phyloP scores from a whole-genome alignment of 352 stramenopile genomes.

The Thalassiosira exigua region DNA sequence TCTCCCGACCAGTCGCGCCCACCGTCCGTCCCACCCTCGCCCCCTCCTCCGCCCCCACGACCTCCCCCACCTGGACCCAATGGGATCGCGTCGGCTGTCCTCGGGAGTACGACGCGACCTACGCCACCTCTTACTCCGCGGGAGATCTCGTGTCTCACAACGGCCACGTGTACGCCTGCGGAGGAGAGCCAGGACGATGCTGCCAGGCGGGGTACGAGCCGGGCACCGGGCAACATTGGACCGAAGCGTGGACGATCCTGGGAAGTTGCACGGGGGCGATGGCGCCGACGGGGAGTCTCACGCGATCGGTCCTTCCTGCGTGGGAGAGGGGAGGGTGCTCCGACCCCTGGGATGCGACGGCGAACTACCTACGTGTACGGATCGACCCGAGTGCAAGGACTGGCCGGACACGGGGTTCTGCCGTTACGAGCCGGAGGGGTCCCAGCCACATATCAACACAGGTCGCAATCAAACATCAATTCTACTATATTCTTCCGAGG shows the following conservation, averaged over 20 bases:
- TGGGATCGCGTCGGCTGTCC: not conserved
- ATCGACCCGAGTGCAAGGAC: no score
- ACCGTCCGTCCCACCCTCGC: not conserved
- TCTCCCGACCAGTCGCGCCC: no score
- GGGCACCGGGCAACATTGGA: constrained; percentile 12
- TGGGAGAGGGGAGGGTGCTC: not conserved
- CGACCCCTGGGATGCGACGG: not conserved
- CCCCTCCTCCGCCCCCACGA: not conserved
- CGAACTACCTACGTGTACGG: no score
- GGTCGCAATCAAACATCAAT: no score
- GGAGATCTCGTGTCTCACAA: not conserved
- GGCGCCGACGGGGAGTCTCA: not conserved
- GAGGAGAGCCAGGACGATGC: not conserved
- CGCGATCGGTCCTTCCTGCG: not conserved
- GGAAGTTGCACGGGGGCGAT: constrained; percentile 20
- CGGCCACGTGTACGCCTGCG: constrained; percentile 24
- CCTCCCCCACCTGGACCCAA: not conserved
- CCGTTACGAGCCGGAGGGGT: no score
- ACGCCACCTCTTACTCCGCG: not conserved
- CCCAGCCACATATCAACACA: no score
- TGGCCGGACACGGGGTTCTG: no score
- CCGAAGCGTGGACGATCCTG: constrained; percentile 19
- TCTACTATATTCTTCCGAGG: no score
- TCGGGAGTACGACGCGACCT: not conserved
- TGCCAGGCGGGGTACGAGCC: constrained; percentile 27